Evolutionary conservation across 768 basidiomycete species (phyloP).

Genomic region (Termitomyces bulborhizus): DNA sequence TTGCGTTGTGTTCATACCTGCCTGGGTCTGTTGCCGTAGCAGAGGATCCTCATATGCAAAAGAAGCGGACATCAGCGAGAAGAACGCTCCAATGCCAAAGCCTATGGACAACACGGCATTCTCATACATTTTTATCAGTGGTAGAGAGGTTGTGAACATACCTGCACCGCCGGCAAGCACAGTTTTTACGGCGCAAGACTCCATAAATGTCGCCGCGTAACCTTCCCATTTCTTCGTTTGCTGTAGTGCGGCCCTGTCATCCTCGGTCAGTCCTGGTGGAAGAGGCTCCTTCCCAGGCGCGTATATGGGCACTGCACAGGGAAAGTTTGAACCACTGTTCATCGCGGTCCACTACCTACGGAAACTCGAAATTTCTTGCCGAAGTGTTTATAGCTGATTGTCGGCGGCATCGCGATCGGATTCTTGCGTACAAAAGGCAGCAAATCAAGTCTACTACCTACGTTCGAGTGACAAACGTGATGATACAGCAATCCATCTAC

Average conservation of each 20-base stretch:
- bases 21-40: conserved; percentile 55
- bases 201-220: conserved; percentile 67
- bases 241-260: conserved; percentile 61
- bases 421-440: too few species aligned
- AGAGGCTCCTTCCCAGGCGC: conserved; percentile 84
- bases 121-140: background rate
- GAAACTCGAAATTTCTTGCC: conserved; percentile 8
- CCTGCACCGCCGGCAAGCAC: conserved; percentile 78
- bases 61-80: conserved; percentile 93
- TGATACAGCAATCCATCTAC: too few species aligned
- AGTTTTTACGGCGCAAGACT: conserved; percentile 83
- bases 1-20: conserved; percentile 55
- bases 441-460: too few species aligned
- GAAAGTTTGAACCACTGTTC: conserved; percentile 18
- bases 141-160: conserved; percentile 29
- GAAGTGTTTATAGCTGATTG: conserved; percentile 8
- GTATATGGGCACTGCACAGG: conserved; percentile 66
- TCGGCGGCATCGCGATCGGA: background rate
- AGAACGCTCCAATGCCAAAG: conserved; percentile 89
- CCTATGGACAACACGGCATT: conserved; percentile 40
- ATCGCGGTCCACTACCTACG: conserved; percentile 7
- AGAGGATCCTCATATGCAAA: conserved; percentile 95
- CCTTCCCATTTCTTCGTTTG: conserved; percentile 76
- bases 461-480: too few species aligned
- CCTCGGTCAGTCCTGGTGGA: conserved; percentile 76